A percentile compares a stretch with the other conserved stretches of the same genome.
These are phyloP conservation scores for Epichloe amarillans DNA, from an alignment of 2,329 filamentous ascomycete genomes.

Conservation along the genomic window DNA sequence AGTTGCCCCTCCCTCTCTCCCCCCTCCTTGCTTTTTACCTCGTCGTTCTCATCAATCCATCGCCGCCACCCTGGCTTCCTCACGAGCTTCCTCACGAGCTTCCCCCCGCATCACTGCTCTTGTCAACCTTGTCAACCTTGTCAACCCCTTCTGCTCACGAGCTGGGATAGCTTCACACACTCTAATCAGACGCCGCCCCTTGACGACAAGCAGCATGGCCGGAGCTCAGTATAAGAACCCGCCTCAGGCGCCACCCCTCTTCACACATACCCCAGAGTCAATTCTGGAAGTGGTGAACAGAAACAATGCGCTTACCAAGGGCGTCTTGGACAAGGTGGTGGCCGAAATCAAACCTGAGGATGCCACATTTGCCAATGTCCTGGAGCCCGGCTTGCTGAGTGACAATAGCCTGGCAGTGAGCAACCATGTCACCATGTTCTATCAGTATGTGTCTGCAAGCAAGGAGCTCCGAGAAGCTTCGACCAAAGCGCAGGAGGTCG, in stretches of 20 bases:
- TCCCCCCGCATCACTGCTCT: conserved; percentile 43
- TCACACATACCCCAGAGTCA: conserved; percentile 58
- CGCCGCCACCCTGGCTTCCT: conserved; percentile 53
- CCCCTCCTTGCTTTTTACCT: conserved; percentile 32
- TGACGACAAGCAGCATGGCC: conserved; percentile 47
- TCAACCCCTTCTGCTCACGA: conserved; percentile 33
- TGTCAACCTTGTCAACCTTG: conserved; percentile 20
- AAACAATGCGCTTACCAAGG: conserved; percentile 49
- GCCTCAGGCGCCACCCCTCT: conserved; percentile 65
- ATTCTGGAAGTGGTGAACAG: conserved; percentile 54
- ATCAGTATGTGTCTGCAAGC: conserved; percentile 63
- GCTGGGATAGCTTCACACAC: not conserved
- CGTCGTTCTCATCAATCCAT: conserved; percentile 45
- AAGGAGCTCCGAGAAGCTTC: conserved; percentile 59
- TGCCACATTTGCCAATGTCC: conserved; percentile 40
- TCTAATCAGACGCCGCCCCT: conserved; percentile 17
- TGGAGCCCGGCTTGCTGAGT: conserved; percentile 57
- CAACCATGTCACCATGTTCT: conserved; percentile 60
- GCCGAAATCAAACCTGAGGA: conserved; percentile 40
- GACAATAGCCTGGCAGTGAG: conserved; percentile 51
- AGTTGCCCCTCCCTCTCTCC: conserved; percentile 11
- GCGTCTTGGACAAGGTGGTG: conserved; percentile 53
- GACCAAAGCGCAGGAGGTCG: conserved; percentile 60
- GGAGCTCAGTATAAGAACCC: conserved; percentile 56
- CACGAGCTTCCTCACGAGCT: conserved; percentile 34